Evolutionary conservation across 176 grass and related monocot species (phyloP).

Genomic region (Microstegium vimineum): DNA sequence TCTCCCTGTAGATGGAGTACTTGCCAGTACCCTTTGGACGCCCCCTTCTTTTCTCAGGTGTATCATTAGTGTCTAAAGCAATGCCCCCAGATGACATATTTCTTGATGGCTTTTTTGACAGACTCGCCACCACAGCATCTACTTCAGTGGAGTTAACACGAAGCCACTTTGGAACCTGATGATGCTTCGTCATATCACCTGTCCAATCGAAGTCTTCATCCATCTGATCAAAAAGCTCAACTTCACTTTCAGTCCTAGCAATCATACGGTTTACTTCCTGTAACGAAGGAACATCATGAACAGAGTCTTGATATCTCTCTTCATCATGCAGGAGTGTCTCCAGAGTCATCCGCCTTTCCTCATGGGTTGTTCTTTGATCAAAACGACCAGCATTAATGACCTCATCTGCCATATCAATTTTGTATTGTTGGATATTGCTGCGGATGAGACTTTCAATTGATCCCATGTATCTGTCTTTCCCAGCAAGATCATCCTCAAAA

Average conservation of each 20-base stretch:
- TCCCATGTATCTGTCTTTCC: constrained; percentile 89
- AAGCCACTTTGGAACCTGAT: constrained; percentile 92
- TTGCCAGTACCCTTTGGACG: constrained; percentile 51
- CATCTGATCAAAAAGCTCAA: constrained; percentile 99
- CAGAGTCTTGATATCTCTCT: constrained; percentile 88
- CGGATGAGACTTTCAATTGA: constrained; percentile 99
- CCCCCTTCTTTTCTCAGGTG: constrained; percentile 69
- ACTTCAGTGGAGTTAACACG: constrained; percentile 69
- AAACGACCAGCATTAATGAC: constrained; percentile 99
- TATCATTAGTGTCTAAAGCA: constrained; percentile 48
- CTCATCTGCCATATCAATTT: constrained; percentile 99
- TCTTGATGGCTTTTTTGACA: constrained; percentile 77
- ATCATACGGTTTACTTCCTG: constrained; percentile 99
- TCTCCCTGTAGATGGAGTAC: constrained; percentile 78
- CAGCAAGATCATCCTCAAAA: constrained; percentile 92
- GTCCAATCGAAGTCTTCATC: constrained; percentile 98
- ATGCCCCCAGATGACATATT: constrained; percentile 52
- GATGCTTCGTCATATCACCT: constrained; percentile 79
- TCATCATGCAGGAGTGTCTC: constrained; percentile 97
- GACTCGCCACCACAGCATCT: constrained; percentile 53
- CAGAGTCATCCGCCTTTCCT: constrained; percentile 92
- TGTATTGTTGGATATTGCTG: constrained; percentile 97
- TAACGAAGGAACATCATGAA: constrained; percentile 97
- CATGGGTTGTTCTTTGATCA: constrained; percentile 98
- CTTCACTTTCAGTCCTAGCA: constrained; percentile 80